Evolutionary conservation across 306 rosid species (phyloP).

Genomic region (Castanopsis chinensis): DNA sequence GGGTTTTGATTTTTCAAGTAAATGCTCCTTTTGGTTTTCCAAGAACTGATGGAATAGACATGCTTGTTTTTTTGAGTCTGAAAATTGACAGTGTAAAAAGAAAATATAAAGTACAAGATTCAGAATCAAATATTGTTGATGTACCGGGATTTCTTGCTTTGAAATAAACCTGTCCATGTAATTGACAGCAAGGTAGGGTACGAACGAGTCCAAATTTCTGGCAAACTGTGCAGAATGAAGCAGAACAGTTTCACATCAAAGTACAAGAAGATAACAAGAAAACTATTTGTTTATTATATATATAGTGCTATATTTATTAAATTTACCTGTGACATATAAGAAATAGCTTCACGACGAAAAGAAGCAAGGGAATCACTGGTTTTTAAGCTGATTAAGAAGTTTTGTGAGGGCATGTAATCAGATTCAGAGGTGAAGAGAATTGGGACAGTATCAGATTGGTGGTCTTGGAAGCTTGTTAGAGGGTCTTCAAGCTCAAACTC

Average conservation of each 20-base stretch:
- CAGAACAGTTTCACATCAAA: background rate
- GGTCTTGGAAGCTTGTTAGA: slow-evolving; percentile 40
- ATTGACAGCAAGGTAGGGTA: slow-evolving; percentile 62
- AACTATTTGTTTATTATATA: background rate
- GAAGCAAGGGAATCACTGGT: slow-evolving; percentile 27
- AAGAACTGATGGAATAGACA: background rate
- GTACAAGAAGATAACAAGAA: background rate
- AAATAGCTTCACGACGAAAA: slow-evolving; percentile 45
- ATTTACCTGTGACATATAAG: slow-evolving; percentile 57
- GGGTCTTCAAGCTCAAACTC: slow-evolving; percentile 64
- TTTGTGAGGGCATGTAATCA: slow-evolving; percentile 48
- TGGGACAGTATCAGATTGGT: slow-evolving; percentile 28
- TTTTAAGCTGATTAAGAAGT: slow-evolving; percentile 21
- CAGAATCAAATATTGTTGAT: background rate
- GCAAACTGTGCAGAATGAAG: slow-evolving; percentile 41
- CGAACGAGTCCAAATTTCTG: slow-evolving; percentile 52
- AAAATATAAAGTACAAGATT: background rate
- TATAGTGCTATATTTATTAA: background rate
- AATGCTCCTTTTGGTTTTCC: slow-evolving; percentile 14
- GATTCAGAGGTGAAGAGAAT: slow-evolving; percentile 62
- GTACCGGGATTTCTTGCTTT: slow-evolving; percentile 56
- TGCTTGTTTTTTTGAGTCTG: background rate
- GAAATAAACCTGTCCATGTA: slow-evolving; percentile 67
- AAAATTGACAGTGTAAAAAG: background rate
- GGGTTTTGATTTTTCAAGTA: background rate